Conservation (phyloP, 2,329 filamentous ascomycete species). For the Verticillium tricorpus region DNA sequence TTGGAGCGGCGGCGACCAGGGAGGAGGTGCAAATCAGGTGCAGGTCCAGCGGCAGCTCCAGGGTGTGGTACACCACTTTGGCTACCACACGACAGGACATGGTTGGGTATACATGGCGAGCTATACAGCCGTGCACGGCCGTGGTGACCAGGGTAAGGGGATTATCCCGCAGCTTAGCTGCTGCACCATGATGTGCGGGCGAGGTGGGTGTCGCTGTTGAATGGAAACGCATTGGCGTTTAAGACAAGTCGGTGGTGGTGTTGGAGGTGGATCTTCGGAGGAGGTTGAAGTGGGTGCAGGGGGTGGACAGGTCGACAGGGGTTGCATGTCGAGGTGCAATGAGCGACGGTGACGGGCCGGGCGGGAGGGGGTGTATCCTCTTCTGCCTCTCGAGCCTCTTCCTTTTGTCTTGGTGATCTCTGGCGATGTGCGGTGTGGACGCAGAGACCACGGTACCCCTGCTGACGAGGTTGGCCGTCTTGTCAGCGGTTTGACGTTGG, state of each 20-base stretch:
- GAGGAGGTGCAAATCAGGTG: neutral
- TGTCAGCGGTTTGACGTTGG: neutral
- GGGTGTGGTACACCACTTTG: neutral
- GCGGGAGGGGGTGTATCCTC: neutral
- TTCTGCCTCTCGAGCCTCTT: constrained; percentile 20
- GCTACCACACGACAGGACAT: constrained; percentile 3
- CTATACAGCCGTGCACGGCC: constrained; percentile 12
- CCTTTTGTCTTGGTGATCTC: constrained; percentile 11
- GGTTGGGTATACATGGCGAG: neutral
- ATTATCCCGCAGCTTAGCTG: constrained; percentile 11
- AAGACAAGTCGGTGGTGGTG: neutral
- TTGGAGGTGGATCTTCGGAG: neutral
- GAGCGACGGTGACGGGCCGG: neutral
- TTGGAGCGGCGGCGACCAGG: neutral
- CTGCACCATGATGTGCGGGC: constrained; percentile 3
- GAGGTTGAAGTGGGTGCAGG: neutral
- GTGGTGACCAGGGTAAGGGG: constrained; percentile 9
- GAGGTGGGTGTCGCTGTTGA: neutral
- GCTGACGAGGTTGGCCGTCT: neutral
- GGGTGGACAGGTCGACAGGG: neutral
- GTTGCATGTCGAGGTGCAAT: neutral
- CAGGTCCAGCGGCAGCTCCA: neutral
- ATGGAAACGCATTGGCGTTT: neutral
- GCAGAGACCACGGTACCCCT: neutral
- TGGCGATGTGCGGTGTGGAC: neutral